Percentiles rank a stretch among this genome's conserved stretches.
phyloP scores from a whole-genome alignment of 169 alveolate species.

The Eimeria brunetti region DNA sequence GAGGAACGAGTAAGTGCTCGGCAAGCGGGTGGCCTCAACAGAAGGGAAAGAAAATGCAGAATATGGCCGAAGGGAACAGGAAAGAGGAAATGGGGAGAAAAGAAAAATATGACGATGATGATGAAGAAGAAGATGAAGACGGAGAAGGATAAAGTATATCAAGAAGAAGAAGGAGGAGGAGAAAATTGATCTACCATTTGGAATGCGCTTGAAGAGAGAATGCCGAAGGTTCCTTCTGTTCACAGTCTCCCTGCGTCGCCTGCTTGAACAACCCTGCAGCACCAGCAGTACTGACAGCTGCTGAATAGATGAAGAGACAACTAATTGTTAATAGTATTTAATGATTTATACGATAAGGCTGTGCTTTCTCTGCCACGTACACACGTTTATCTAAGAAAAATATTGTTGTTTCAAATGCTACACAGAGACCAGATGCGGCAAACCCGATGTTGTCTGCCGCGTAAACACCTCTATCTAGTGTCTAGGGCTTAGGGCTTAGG shows the following conservation, averaged over 20 bases:
- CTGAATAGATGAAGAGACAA: neutral
- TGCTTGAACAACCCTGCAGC: constrained; percentile 75
- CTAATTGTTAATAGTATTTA: too few relatives aligned
- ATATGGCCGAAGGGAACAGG: too few relatives aligned
- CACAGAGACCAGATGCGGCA: too few relatives aligned
- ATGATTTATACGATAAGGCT: neutral
- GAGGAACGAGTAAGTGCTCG: too few relatives aligned
- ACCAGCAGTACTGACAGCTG: neutral
- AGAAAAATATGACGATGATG: too few relatives aligned
- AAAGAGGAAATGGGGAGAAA: too few relatives aligned
- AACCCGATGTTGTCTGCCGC: neutral
- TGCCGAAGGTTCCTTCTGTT: constrained; percentile 29
- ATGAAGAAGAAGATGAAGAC: neutral
- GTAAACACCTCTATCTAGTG: too few relatives aligned
- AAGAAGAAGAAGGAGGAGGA: neutral
- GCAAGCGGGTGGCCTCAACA: too few relatives aligned
- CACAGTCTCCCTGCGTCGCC: constrained; percentile 71
- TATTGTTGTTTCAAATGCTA: too few relatives aligned
- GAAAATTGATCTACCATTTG: constrained; percentile 17
- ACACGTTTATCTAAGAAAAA: neutral
- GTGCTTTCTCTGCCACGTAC: neutral
- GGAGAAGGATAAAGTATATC: neutral
- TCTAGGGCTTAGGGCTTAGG: too few relatives aligned
- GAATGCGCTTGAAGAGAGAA: constrained; percentile 10
- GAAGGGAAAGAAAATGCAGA: too few relatives aligned